phyloP scores from a whole-genome alignment of 441 rosid genomes.

The Flueggea neowawraea region DNA sequence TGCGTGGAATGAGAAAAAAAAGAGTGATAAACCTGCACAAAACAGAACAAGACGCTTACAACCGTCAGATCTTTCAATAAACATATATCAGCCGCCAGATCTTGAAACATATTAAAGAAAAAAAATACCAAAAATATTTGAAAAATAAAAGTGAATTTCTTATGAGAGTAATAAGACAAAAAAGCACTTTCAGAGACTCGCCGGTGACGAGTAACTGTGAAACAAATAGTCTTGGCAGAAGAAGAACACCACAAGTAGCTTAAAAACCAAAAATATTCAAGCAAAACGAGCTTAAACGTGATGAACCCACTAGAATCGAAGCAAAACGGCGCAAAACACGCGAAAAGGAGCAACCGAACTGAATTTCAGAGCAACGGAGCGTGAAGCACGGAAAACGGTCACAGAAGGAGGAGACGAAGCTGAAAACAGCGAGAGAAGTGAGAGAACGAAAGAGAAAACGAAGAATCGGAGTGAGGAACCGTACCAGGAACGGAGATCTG shows the following conservation, averaged over 20 bases:
- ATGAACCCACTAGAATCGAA: too few relatives aligned
- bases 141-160: background rate
- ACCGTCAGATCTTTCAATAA: slow-evolving; percentile 34
- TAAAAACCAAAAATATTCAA: too few relatives aligned
- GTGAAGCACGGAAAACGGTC: too few relatives aligned
- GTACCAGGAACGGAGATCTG: slow-evolving; percentile 39
- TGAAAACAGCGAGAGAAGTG: background rate
- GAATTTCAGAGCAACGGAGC: too few relatives aligned
- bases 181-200: background rate
- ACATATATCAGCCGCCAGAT: slow-evolving; percentile 25
- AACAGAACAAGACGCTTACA: background rate
- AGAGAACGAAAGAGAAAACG: background rate
- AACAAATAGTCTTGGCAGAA: too few relatives aligned
- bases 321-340: too few relatives aligned
- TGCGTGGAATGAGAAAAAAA: slow-evolving; percentile 8
- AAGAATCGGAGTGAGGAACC: slow-evolving; percentile 6
- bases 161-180: background rate
- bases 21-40: slow-evolving; percentile 14
- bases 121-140: background rate
- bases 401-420: too few relatives aligned
- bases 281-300: too few relatives aligned
- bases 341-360: too few relatives aligned
- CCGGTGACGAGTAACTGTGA: too few relatives aligned
- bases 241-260: too few relatives aligned
- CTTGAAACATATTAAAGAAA: background rate